Evolutionary conservation across 805 yeast species (phyloP), one percentile per base, ranked within the genome.

Genomic region (Ogataea haglerorum): DNA sequence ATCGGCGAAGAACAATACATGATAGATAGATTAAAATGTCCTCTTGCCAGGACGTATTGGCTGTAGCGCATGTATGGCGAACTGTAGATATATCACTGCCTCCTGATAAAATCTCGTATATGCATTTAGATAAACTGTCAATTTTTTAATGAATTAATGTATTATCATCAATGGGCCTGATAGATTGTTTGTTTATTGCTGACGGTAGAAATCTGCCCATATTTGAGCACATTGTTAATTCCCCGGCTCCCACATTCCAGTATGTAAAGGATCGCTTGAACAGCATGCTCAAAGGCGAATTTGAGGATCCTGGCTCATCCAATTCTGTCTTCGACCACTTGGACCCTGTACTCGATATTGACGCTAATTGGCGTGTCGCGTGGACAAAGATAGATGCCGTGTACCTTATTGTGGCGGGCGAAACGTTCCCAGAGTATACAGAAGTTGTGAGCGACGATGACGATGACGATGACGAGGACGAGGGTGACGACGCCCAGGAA

Each of bases 381-480:
- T 74, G 56, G 60, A 47, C 22, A 21, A 43, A 23, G 51, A 60
- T 31, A 14, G 60, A 48, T 23, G 37, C 40, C 3, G 17, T 61
- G 8, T 40, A 42, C 24, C 25, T 53, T n/a, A 14, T 54, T 1
- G 42, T 50, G 2, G 19, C 56, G 6, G 54, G 59, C 4, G 37
- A 49, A n/a, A 23, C 36, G 5, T 35, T 23, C 1, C 34, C 48
- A 1, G 54, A 43, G 2, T 39, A 36, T n/a, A 32, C 51, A 6
- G 65, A 61, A 4, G 59, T 56, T 5, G 50, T 53, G n/a, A 37
- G 36, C 13, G 30, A 49, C 7, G 64, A 60, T 4, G 57, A 54
- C 4, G 49, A 50, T 9, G 57, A 61, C 13, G 67, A 62, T 13
- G 56, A 57, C 23, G 64, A 54, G 36, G 64, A 53, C 10, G 58